phyloP scores from a whole-genome alignment of 768 basidiomycete species.

The Russula lepida region DNA sequence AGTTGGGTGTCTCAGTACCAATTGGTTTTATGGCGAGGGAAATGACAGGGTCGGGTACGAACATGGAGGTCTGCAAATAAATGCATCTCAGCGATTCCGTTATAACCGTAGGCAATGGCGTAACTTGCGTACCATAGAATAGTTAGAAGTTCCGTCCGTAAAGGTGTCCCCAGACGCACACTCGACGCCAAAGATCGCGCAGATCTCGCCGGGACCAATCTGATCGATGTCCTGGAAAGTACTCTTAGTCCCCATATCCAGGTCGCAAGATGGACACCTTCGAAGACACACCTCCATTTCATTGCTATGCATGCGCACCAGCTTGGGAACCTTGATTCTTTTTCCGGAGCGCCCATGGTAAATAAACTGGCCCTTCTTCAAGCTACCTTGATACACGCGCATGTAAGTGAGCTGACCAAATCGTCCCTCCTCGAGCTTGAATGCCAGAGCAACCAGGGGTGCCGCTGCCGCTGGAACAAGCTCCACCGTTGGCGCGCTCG shows the following conservation, averaged over 20 bases:
- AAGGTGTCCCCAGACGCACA: conserved; percentile 98
- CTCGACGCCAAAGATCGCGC: conserved; percentile 98
- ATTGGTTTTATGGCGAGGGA: conserved; percentile 89
- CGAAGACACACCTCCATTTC: conserved; percentile 82
- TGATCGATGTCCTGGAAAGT: conserved; percentile 73
- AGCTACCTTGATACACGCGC: conserved; percentile 91
- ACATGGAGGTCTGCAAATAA: conserved; percentile 80
- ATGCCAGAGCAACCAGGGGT: conserved; percentile 88
- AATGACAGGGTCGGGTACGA: conserved; percentile 96
- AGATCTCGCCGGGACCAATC: conserved; percentile 96
- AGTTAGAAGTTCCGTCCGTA: conserved; percentile 82
- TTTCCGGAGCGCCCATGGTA: conserved; percentile 93
- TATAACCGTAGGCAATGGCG: not conserved
- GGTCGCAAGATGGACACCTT: not conserved
- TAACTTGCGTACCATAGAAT: conserved; percentile 73
- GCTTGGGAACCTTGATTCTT: conserved; percentile 90
- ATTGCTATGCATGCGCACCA: conserved; percentile 97
- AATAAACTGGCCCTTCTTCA: conserved; percentile 80
- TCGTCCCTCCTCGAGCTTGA: conserved; percentile 96
- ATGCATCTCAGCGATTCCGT: not conserved
- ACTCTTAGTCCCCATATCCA: not conserved
- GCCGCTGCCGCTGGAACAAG: conserved; percentile 78
- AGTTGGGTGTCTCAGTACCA: conserved; percentile 91
- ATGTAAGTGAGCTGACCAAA: conserved; percentile 98
- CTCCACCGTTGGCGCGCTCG: conserved; percentile 60